Percentiles rank a stretch among this genome's conserved stretches.
Evolutionary conservation across 441 rosid genomes (phyloP).

Genomic region (Rhodomyrtus psidioides): DNA sequence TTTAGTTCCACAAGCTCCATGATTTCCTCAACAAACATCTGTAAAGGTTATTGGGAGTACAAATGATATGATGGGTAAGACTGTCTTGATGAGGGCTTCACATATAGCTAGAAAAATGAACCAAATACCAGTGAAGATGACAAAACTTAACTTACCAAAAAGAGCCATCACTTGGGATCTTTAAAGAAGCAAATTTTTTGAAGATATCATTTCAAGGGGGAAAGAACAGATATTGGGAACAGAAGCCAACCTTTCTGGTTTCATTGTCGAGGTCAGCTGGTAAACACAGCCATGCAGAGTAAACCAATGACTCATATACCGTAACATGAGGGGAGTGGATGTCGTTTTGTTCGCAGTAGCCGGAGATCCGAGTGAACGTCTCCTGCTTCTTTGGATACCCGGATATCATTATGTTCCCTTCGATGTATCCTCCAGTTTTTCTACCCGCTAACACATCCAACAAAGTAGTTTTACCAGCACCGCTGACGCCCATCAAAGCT

Average conservation of each 20-base stretch:
- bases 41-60: background rate
- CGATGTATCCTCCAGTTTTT: background rate
- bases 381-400: background rate
- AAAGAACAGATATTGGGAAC: background rate
- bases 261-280: background rate
- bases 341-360: background rate
- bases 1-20: background rate
- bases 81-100: background rate
- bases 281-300: background rate
- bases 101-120: background rate
- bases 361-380: background rate
- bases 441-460: background rate
- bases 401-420: background rate
- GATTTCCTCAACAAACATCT: background rate
- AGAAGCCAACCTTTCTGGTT: background rate
- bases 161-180: background rate
- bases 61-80: background rate
- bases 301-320: background rate
- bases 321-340: background rate
- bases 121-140: background rate
- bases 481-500: background rate
- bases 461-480: background rate
- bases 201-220: background rate
- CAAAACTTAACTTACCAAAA: background rate
- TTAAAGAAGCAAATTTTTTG: background rate